Percentiles rank a stretch among this genome's conserved stretches.
Conservation (phyloP, 1,139 yeast genomes). For the Wickerhamomyces sp. region DNA sequence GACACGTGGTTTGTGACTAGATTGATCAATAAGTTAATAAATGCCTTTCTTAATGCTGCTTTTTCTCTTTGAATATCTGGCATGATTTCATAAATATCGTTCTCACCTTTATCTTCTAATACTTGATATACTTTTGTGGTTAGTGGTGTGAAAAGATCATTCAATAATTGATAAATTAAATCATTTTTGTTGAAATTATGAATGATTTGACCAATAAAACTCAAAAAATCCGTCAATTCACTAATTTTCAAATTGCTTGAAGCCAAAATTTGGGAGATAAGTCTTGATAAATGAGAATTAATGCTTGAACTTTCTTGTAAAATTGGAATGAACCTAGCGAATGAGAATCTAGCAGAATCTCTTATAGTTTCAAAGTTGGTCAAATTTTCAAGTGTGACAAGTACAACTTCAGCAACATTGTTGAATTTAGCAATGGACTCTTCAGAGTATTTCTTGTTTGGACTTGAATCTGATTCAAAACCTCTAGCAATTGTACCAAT, state of each 20-base stretch:
- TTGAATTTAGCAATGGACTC: conserved; percentile 50
- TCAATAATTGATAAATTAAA: conserved; percentile 66
- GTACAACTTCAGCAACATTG: conserved; percentile 75
- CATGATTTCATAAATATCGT: conserved; percentile 34
- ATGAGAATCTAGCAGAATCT: conserved; percentile 81
- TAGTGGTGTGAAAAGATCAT: conserved; percentile 69
- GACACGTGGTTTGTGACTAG: conserved; percentile 74
- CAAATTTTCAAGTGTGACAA: conserved; percentile 77
- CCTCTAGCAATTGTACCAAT: conserved; percentile 90
- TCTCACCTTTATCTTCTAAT: conserved; percentile 39
- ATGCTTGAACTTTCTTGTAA: conserved; percentile 42
- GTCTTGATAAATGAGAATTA: conserved; percentile 58
- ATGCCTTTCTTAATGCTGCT: conserved; percentile 59
- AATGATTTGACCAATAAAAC: conserved; percentile 83
- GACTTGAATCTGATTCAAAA: conserved; percentile 31
- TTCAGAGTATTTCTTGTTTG: conserved; percentile 21
- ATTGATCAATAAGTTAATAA: conserved; percentile 63
- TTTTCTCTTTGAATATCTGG: conserved; percentile 54
- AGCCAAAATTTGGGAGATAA: conserved; percentile 67
- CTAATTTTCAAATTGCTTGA: conserved; percentile 54
- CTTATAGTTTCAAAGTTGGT: conserved; percentile 65
- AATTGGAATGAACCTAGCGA: conserved; percentile 80
- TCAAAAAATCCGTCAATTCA: conserved; percentile 76
- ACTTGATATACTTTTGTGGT: conserved; percentile 58
- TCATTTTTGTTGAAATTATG: conserved; percentile 70